Conservation (phyloP, 129 eudicot species). For the Calendula officinalis region DNA sequence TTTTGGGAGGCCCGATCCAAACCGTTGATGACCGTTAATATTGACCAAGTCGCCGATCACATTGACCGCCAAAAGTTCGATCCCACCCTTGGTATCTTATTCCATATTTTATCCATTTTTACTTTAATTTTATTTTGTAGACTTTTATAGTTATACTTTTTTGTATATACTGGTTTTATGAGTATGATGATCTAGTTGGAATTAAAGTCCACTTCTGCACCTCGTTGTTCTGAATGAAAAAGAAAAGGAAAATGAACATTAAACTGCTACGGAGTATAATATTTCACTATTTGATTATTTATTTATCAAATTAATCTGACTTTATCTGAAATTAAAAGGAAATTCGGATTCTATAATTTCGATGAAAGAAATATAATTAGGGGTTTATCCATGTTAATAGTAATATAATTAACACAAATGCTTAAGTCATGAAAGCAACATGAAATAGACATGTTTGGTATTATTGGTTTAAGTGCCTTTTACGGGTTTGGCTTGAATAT, state of each 20-base stretch:
- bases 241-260: not conserved
- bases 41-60: slow-evolving; percentile 23
- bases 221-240: not conserved
- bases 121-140: not conserved
- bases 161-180: not conserved
- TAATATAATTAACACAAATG: not conserved
- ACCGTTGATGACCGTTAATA: slow-evolving; percentile 50
- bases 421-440: not conserved
- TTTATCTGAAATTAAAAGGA: not conserved
- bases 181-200: too few species aligned
- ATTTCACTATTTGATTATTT: not conserved
- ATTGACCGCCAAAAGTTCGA: slow-evolving; percentile 29
- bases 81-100: slow-evolving; percentile 24
- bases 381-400: too few species aligned
- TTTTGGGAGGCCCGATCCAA: slow-evolving; percentile 58
- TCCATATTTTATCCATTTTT: not conserved
- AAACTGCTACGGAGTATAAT: not conserved
- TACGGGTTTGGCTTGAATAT: not conserved
- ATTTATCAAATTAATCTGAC: not conserved
- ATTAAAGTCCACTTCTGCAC: too few species aligned
- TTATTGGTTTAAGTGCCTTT: not conserved
- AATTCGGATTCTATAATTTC: not conserved
- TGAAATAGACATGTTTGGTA: slow-evolving; percentile 2
- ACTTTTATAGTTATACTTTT: not conserved
- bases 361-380: too few species aligned